Evolutionary conservation across 2,329 filamentous ascomycete species (phyloP).

Genomic region (Colletotrichum sublineola): DNA sequence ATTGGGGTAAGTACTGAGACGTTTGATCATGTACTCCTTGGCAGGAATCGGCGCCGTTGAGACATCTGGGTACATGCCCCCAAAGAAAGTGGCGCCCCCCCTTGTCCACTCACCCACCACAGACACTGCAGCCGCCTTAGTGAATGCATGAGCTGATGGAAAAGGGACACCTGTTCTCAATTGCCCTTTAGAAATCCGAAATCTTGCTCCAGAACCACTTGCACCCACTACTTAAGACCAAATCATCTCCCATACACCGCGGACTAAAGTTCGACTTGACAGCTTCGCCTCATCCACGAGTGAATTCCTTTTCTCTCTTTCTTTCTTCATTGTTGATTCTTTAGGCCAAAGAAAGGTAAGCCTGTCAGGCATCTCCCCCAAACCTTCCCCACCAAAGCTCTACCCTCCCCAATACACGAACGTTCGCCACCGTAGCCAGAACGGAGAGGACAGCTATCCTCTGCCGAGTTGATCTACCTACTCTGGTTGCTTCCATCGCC

Average conservation of each 20-base stretch:
- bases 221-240: slow-evolving; percentile 37
- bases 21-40: not conserved
- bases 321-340: slow-evolving; percentile 38
- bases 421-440: not conserved
- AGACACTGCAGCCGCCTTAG: slow-evolving; percentile 38
- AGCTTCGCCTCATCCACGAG: slow-evolving; percentile 31
- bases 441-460: slow-evolving; percentile 19
- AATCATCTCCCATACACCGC: slow-evolving; percentile 20
- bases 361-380: not conserved
- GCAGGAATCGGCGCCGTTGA: not conserved
- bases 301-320: slow-evolving; percentile 28
- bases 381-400: not conserved
- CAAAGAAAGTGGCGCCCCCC: slow-evolving; percentile 20
- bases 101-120: slow-evolving; percentile 21
- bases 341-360: slow-evolving; percentile 40
- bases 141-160: slow-evolving; percentile 41
- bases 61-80: slow-evolving; percentile 3
- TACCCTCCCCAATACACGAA: not conserved
- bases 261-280: slow-evolving; percentile 4
- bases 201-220: slow-evolving; percentile 32
- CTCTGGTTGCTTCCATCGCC: not conserved
- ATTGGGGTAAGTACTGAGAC: slow-evolving; percentile 37
- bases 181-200: slow-evolving; percentile 41
- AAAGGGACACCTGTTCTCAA: slow-evolving; percentile 44
- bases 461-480: not conserved